Evolutionary conservation across 2,329 filamentous ascomycete species (phyloP).

Genomic region (Neofusicoccum cordaticola): DNA sequence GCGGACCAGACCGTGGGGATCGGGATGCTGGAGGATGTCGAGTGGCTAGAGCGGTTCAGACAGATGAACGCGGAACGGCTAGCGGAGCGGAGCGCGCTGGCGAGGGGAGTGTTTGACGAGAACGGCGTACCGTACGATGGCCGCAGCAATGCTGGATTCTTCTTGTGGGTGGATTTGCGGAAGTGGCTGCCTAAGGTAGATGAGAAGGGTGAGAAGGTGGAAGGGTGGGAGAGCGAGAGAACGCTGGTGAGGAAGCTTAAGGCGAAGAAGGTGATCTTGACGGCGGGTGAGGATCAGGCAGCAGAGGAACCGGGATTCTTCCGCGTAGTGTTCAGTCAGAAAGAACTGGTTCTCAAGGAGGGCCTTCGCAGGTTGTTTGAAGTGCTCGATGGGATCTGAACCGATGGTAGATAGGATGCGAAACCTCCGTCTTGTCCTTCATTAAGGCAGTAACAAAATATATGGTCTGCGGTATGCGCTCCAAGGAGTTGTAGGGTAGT

Average conservation of each 20-base stretch:
- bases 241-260: conserved; percentile 44
- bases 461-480: too few species aligned
- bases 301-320: conserved; percentile 52
- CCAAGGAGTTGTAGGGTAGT: too few species aligned
- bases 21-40: conserved; percentile 30
- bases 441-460: too few species aligned
- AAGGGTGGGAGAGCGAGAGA: conserved; percentile 42
- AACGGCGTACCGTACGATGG: conserved; percentile 38
- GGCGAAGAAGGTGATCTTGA: conserved; percentile 51
- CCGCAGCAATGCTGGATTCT: conserved; percentile 46
- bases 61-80: conserved; percentile 21
- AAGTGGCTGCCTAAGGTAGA: conserved; percentile 14
- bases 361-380: background rate
- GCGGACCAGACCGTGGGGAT: conserved; percentile 32
- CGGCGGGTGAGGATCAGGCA: conserved; percentile 47
- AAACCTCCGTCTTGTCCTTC: too few species aligned
- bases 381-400: background rate
- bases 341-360: background rate
- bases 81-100: conserved; percentile 21
- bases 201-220: conserved; percentile 7
- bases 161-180: conserved; percentile 43
- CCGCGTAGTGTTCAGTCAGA: conserved; percentile 47
- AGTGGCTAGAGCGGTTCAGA: conserved; percentile 25
- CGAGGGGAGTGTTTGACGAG: conserved; percentile 22
- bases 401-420: too few species aligned